Evolutionary conservation across 768 basidiomycete species (phyloP).

Genomic region (Galerina marginata): DNA sequence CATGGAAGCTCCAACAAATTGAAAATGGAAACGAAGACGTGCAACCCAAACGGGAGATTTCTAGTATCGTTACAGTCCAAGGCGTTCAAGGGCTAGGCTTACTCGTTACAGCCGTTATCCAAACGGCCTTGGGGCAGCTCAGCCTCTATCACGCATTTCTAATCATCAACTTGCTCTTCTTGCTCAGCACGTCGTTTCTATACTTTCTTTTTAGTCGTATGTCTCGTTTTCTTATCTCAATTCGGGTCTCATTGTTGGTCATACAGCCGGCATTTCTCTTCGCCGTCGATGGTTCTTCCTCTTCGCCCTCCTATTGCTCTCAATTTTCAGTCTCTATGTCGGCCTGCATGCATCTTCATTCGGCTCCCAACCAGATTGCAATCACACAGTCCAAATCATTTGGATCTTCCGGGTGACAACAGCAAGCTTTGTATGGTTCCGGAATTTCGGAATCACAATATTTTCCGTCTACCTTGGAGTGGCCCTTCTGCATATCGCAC

Average conservation of each 20-base stretch:
- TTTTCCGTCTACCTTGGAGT: neutral
- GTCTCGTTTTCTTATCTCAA: neutral
- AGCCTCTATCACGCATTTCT: neutral
- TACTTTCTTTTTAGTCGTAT: slow-evolving; percentile 2
- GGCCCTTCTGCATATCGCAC: neutral
- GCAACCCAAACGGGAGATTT: neutral
- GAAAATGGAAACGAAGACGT: neutral
- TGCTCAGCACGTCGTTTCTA: neutral
- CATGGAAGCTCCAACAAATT: neutral
- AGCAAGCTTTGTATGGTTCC: neutral
- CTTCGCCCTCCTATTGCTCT: neutral
- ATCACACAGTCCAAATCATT: neutral
- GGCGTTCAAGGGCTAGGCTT: neutral
- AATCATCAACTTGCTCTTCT: slow-evolving; percentile 1
- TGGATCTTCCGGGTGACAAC: neutral
- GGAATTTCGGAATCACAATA: neutral
- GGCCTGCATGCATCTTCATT: neutral
- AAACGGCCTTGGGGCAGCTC: neutral
- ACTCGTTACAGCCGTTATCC: neutral
- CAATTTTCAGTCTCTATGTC: neutral
- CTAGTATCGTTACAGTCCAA: neutral
- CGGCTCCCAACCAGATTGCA: neutral
- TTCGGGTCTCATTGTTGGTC: neutral
- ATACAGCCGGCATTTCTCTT: neutral
- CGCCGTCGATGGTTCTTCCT: neutral